Base-by-base conservation (phyloP, 192 early-diverging fungal species). In the Backusella psychrophila region DNA sequence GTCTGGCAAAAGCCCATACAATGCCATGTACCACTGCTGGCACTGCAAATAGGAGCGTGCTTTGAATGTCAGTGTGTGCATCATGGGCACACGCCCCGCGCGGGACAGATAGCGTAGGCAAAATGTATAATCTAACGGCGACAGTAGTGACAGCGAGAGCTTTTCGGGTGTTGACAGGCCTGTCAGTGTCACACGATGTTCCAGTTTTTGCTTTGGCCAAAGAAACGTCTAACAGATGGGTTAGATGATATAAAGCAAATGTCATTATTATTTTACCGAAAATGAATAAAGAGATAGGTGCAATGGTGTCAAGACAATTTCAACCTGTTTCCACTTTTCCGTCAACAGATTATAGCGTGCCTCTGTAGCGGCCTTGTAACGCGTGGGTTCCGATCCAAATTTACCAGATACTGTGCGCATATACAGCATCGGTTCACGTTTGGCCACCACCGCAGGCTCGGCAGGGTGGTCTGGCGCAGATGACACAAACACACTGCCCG, bases 91-190 rank as follows among this genome's bases (percentile, higher is more conserved):
- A 4, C 53, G 36, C 1, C 73, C 9, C 12, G 17, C 17, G 7
- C 21, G 23, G 0, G 71, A 31, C 3, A 39, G 26, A 34, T 77
- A 44, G 36, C 52, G 53, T 9, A 81, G n/a, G 14, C 69, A 78
- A 33, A 81, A 75, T 2, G 80, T 75, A 42, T 77, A 81, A 66
- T 81, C 80, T 21, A 81, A 52, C 6, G 76, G 56, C 4, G 80
- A 81, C 0, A 75, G 21, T 14, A 81, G 26, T 1, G 23, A 75
- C 6, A 81, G 5, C 0, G 33, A 31, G 1, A 79, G 36, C 17
- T 42, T 33, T n/a, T 73, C 23, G 1, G 31, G 23, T 23, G 14
- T 66, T 1, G 52, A 21, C 0, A 33, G 12, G 0, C 63, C 67
- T 17, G 34, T n/a, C 21, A 79, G 59, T 6, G 9, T 31, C 3